Evolutionary conservation across 139 green algal genomes (phyloP), one percentile per base, ranked within the genome.

Genomic region (Tetradesmus lagerheimii): DNA sequence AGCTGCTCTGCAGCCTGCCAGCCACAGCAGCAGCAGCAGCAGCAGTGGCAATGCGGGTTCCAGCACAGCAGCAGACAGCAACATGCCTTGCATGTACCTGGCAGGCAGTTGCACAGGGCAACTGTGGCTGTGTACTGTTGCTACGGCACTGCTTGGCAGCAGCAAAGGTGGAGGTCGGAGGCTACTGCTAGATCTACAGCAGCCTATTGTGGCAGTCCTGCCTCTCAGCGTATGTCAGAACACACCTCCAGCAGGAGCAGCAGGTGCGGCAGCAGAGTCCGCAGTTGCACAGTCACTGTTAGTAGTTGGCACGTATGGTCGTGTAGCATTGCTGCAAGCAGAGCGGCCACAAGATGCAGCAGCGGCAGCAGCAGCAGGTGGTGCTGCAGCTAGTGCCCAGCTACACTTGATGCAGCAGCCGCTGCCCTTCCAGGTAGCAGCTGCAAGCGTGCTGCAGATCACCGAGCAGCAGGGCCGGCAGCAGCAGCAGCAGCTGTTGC

Each of bases 141-240:
- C 9, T 4, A 11, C 37, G 45, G 83, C 64, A 35, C 27, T 80
- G 20, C n/a, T 79, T 38, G 57, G 35, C 50, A 78, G 53, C 80
- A 86, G 80, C 80, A 86, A 15, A 50, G 77, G 15, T 20, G 23
- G 0, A 82, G 11, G 16, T 25, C 53, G 25, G 3, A 35, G 25
- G 37, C 83, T 88, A 38, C 64, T 88, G 64, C 38, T 88, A 12
- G 83, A 80, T 31, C 25, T 88, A 3, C 83, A 88, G 83, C 83
- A 88, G 31, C 83, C 37, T 9, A 64, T 88, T 8, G 83, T 81
- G 25, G 83, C 64, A 41, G 9, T 88, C 25, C 25, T 80, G 81
- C 50, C 79, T 34, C 41, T 85, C 23, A 27, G 31, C 4, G 41
- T 4, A 4, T 34, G 16, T 62, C 14, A 9, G 4, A 43, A 71